A percentile compares a stretch with the other conserved stretches of the same genome.
Evolutionary conservation across 345 rosid genomes (phyloP).

Genomic region (Nephelium lappaceum): DNA sequence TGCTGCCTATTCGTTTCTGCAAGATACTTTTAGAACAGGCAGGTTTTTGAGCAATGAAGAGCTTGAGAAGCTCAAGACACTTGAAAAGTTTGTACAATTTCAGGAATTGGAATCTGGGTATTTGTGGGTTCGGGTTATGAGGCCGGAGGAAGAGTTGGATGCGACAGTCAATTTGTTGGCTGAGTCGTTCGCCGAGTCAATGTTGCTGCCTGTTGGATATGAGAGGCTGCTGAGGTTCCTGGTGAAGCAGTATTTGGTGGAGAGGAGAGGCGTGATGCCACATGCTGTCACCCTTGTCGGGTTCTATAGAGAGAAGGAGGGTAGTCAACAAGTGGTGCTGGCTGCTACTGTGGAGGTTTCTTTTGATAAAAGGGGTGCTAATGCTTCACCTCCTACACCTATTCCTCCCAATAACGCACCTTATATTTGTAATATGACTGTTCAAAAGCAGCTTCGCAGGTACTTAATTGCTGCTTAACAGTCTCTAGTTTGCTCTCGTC

Average conservation of each 20-base stretch:
- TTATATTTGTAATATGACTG: constrained; percentile 89
- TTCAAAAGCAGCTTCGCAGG: constrained; percentile 75
- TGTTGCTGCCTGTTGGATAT: constrained; percentile 67
- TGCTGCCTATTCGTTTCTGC: constrained; percentile 46
- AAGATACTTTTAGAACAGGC: constrained; percentile 59
- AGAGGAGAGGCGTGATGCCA: constrained; percentile 71
- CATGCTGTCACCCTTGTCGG: constrained; percentile 83
- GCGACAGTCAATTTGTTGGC: constrained; percentile 65
- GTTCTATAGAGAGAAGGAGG: constrained; percentile 49
- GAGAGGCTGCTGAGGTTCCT: constrained; percentile 63
- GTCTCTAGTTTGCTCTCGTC: neutral
- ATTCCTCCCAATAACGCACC: constrained; percentile 77
- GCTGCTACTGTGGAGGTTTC: constrained; percentile 94
- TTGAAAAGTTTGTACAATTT: constrained; percentile 62
- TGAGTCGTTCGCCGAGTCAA: constrained; percentile 85
- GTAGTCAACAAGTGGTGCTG: constrained; percentile 45
- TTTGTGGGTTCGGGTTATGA: constrained; percentile 73
- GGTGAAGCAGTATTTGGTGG: constrained; percentile 84
- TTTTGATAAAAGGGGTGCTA: constrained; percentile 72
- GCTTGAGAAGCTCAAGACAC: constrained; percentile 62
- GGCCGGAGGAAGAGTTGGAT: constrained; percentile 71
- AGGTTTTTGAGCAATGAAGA: constrained; percentile 70
- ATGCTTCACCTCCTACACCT: constrained; percentile 80
- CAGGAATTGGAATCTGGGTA: constrained; percentile 61
- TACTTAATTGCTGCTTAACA: constrained; percentile 11